Evolutionary conservation across 192 early-diverging fungal species (phyloP), one percentile per base, ranked within the genome.

Genomic region (Umbelopsis isabellina): DNA sequence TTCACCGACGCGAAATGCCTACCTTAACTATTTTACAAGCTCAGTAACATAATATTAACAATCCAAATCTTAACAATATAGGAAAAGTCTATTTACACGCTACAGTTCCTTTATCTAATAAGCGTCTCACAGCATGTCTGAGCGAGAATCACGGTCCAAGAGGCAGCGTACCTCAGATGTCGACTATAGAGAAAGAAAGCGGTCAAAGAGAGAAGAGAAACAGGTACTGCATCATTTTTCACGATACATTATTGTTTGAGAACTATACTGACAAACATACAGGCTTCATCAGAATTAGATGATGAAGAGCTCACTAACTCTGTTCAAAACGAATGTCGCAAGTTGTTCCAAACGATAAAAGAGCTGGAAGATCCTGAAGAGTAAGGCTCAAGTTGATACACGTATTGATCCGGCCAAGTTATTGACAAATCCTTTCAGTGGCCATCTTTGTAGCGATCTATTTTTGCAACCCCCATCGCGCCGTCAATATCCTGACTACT

Each of bases 401-500:
- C 7, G 10, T 41, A 2, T 41, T 10, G 37, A 41, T 10, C 37
- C 10, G 10, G 10, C 37, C 37, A 41, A 41, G 7, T 41, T 46
- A 23, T 25, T 51, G 47, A 67, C 27, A 77, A 3, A 30, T 41
- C 6, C 2, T 5, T 41, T 41, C 6, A 41, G 81, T 37, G 83
- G 78, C 4, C 76, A 75, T 37, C 35, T 72, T 16, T 41, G 76
- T 20, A 70, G 78, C n/a, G 70, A 70, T 4, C 41, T 79, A 21
- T 80, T 83, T 49, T 35, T 80, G 46, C 69, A 82, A 48, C 65
- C 82, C 21, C 83, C 83, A 2, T 72, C 77, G 48, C 79, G 73
- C 10, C 66, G 72, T 10, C 68, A 77, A 13, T 85, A 82, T 35
- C 79, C 81, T 44, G 83, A 85, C 49, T 85, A 85, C 55, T 85